These are phyloP conservation scores for Phytophthora litchii DNA, from an alignment of 352 stramenopile species.

Conservation along the genomic window DNA sequence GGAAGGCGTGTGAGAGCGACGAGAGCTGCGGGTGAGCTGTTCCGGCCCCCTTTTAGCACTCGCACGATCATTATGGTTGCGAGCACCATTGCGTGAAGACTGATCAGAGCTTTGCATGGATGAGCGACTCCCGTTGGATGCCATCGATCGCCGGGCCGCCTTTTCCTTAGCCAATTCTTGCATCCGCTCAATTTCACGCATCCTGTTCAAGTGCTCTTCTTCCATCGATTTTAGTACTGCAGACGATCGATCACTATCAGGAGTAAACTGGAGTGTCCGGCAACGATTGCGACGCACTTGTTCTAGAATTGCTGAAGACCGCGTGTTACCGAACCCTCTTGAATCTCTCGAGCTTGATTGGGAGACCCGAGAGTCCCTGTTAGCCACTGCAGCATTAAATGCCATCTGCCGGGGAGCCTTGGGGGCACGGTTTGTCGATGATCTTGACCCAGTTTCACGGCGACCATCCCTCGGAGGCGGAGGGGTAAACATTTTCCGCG, in stretches of 20 bases:
- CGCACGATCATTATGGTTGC: background rate
- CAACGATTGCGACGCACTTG: constrained; percentile 55
- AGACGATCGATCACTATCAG: constrained; percentile 38
- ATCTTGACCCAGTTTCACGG: constrained; percentile 6
- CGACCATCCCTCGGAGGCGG: constrained; percentile 23
- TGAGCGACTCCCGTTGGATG: constrained; percentile 23
- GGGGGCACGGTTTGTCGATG: constrained; percentile 14
- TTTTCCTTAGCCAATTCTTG: constrained; percentile 31
- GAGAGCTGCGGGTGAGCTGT: constrained; percentile 15
- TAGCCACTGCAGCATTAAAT: constrained; percentile 17
- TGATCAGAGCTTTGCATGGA: constrained; percentile 17
- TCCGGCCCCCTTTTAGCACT: constrained; percentile 14
- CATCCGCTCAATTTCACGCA: constrained; percentile 48
- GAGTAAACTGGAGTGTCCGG: constrained; percentile 43
- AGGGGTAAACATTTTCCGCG: constrained; percentile 35
- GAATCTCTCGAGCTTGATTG: constrained; percentile 32
- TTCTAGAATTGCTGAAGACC: constrained; percentile 47
- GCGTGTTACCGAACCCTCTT: constrained; percentile 28
- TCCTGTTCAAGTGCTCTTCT: constrained; percentile 52
- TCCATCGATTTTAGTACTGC: constrained; percentile 43
- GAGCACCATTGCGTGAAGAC: constrained; percentile 4
- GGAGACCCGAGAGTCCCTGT: constrained; percentile 22
- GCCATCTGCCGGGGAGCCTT: constrained; percentile 22
- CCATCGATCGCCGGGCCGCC: constrained; percentile 26
- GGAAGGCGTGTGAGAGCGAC: constrained; percentile 5